A percentile compares a stretch with the other conserved stretches of the same genome.
phyloP scores from a whole-genome alignment of 169 alveolate genomes.

The Plasmodium adleri region DNA sequence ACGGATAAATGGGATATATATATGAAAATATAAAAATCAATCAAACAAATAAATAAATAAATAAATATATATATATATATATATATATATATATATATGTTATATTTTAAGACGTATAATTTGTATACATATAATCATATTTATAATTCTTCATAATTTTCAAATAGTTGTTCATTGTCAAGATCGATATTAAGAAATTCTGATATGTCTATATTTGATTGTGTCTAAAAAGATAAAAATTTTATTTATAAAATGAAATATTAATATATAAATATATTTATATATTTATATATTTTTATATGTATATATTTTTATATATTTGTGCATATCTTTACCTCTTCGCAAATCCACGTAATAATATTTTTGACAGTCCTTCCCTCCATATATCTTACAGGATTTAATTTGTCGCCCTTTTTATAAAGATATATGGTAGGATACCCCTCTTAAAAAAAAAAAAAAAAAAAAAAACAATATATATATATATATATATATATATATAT shows the following conservation, averaged over 20 bases:
- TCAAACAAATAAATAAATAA: too few species aligned
- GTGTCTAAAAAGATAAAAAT: constrained; percentile 62
- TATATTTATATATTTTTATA: neutral
- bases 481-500: constrained; percentile 1
- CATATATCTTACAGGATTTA: constrained; percentile 30
- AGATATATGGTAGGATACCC: constrained; percentile 82
- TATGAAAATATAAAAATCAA: too few species aligned
- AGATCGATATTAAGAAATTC: constrained; percentile 45
- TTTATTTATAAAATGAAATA: neutral
- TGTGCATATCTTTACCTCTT: constrained; percentile 24
- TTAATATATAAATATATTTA: neutral
- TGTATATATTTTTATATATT: neutral
- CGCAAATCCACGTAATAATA: constrained; percentile 56
- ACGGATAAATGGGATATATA: too few species aligned
- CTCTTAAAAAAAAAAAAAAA: constrained; percentile 11
- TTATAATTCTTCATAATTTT: constrained; percentile 70
- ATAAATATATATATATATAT: too few species aligned
- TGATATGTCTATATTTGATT: constrained; percentile 38
- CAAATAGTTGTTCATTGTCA: constrained; percentile 76
- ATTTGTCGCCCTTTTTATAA: constrained; percentile 43
- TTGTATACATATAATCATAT: neutral
- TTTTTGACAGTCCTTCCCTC: constrained; percentile 48
- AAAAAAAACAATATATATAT: constrained; percentile 1
- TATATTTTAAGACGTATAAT: too few species aligned
- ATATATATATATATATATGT: too few species aligned